Base-by-base conservation (phyloP, 352 stramenopile species). In the Pythium periplocum region DNA sequence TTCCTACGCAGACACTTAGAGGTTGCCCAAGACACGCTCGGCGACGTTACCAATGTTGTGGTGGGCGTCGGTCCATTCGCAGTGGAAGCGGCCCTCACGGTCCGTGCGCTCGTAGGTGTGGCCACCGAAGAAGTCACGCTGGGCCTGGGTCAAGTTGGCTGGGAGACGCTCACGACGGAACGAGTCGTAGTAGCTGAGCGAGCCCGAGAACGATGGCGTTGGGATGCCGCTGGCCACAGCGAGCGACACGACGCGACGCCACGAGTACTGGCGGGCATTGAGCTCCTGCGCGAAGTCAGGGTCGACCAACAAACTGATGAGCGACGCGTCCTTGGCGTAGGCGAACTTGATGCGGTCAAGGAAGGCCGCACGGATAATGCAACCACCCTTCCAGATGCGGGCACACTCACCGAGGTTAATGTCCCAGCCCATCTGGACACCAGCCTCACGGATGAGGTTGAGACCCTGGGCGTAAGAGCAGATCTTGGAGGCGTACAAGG, bases 61-160 rank as follows among this genome's bases (percentile, higher is more conserved):
- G 77, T 99, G 97, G 38, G 86, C 89, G 47, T 96, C 92, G 30
- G 96, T 98, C 97, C 97, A 99, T 48, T 96, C 81, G 67, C 89
- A 98, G 86, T 99, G 97, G 77, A 98, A 99, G 48, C 83, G 83
- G 50, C 96, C 95, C 51, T 97, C 87, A 52, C 85, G 83, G 80
- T 98, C 94, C 61, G 82, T 96, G 66, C 94, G 90, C 69, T 99
- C 87, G 76, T 97, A 99, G 31, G 96, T 99, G 83, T 99, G 97
- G 55, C 94, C 95, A 41, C 97, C 97, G 69, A 99, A 99, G 76
- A 99, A 99, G 77, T 99, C 97, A 53, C 97, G 89, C 81, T 99
- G 97, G n/a, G 96, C 96, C 78, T 99, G 97, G 34, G 96, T 97
- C 42, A 99, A 73, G 75, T 99, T 99, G 48, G 96, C 95, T 8